Evolutionary conservation across 148 eudicot genomes (phyloP).

Genomic region (Camellia sinensis): DNA sequence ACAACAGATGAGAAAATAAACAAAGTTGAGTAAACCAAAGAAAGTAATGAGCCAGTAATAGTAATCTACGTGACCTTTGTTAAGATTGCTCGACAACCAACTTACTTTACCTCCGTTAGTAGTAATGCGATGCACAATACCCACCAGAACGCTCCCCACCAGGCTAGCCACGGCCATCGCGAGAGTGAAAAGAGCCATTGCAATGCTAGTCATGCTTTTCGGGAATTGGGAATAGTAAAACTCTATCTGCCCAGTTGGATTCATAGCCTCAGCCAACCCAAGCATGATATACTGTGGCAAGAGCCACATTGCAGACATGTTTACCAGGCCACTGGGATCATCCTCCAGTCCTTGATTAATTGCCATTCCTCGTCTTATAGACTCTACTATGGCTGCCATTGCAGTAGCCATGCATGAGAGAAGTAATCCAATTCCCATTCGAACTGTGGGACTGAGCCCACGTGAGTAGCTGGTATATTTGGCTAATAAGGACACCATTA

Average conservation of each 20-base stretch:
- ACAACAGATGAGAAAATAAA: conserved; percentile 21
- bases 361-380: conserved; percentile 18
- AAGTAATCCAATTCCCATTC: conserved; percentile 22
- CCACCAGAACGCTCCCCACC: conserved; percentile 21
- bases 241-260: conserved; percentile 26
- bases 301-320: conserved; percentile 54
- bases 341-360: conserved; percentile 29
- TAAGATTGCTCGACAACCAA: conserved; percentile 29
- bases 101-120: conserved; percentile 21
- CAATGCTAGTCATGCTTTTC: conserved; percentile 26
- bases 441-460: conserved; percentile 13
- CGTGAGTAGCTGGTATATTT: neutral
- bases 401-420: neutral
- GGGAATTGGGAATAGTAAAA: conserved; percentile 28
- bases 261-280: conserved; percentile 37
- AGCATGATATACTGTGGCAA: conserved; percentile 33
- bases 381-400: conserved; percentile 20
- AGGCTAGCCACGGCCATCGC: conserved; percentile 20
- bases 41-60: conserved; percentile 27
- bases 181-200: conserved; percentile 18
- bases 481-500: conserved; percentile 28
- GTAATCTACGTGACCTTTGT: conserved; percentile 29
- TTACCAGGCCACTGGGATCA: conserved; percentile 19
- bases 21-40: conserved; percentile 15
- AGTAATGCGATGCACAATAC: conserved; percentile 12